A percentile compares a stretch with the other conserved stretches of the same genome.
Conservation (phyloP, 2,329 filamentous ascomycete genomes). For the Pestalotiopsis fici region DNA sequence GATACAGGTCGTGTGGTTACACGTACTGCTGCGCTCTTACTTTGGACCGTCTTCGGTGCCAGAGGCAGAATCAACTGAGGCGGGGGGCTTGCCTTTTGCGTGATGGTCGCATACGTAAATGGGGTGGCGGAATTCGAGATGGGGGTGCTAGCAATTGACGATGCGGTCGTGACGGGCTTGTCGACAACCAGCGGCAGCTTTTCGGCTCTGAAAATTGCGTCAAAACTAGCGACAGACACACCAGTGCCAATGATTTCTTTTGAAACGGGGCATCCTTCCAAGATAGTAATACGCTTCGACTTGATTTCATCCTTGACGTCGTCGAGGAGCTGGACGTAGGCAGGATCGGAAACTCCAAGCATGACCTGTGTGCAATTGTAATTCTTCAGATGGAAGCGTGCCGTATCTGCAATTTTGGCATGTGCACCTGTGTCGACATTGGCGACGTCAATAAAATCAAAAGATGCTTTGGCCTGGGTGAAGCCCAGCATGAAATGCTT, state of each 20-base stretch:
- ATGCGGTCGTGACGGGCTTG: constrained; percentile 23
- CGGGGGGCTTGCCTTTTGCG: constrained; percentile 41
- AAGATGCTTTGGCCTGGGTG: constrained; percentile 57
- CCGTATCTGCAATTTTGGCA: constrained; percentile 59
- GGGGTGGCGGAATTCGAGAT: constrained; percentile 15
- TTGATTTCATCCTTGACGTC: constrained; percentile 49
- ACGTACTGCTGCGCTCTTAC: constrained; percentile 13
- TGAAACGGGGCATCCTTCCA: constrained; percentile 55
- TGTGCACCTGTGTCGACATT: constrained; percentile 59
- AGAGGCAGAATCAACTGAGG: constrained; percentile 45
- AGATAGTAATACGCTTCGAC: constrained; percentile 48
- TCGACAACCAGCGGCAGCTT: constrained; percentile 42
- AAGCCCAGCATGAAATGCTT: constrained; percentile 62
- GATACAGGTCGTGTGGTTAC: constrained; percentile 26
- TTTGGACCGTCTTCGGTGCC: constrained; percentile 26
- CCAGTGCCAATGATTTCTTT: constrained; percentile 49
- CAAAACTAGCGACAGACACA: constrained; percentile 47
- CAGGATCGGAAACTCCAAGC: constrained; percentile 61
- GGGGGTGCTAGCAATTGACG: constrained; percentile 21
- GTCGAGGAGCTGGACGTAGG: constrained; percentile 61
- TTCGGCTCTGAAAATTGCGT: constrained; percentile 54
- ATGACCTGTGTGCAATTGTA: constrained; percentile 63
- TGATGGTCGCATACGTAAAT: constrained; percentile 43
- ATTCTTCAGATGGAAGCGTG: constrained; percentile 60
- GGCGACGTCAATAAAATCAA: constrained; percentile 67